Conservation (phyloP, 345 rosid genomes). For the Jatropha curcas region DNA sequence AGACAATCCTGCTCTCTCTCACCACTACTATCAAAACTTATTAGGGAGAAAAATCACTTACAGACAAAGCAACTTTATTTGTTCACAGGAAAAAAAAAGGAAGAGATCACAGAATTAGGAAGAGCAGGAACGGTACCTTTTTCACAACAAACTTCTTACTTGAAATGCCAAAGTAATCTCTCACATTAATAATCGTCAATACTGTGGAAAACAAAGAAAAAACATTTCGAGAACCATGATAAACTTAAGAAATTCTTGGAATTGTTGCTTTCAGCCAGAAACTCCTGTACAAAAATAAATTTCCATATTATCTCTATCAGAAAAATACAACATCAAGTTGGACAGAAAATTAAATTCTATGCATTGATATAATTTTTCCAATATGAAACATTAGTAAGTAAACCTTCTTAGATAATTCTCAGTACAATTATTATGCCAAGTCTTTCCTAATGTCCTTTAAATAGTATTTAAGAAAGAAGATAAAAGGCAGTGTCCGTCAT, state of each 20-base stretch:
- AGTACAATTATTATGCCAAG: background rate
- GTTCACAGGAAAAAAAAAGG: background rate
- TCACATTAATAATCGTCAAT: slow-evolving; percentile 21
- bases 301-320: background rate
- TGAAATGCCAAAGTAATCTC: slow-evolving; percentile 18
- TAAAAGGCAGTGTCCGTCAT: background rate
- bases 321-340: background rate
- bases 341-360: background rate
- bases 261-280: slow-evolving; percentile 12
- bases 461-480: background rate
- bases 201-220: slow-evolving; percentile 12
- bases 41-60: background rate
- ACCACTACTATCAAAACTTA: slow-evolving; percentile 1
- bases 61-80: background rate
- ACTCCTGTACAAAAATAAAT: slow-evolving; percentile 18
- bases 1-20: background rate
- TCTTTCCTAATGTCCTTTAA: slow-evolving; percentile 4
- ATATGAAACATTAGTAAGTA: background rate
- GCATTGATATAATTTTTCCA: too few relatives aligned
- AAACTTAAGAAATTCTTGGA: slow-evolving; percentile 6
- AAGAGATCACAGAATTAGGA: background rate
- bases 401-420: background rate
- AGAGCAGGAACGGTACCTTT: slow-evolving; percentile 29
- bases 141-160: slow-evolving; percentile 13
- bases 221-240: slow-evolving; percentile 8